Evolutionary conservation across 140 eudicot genomes (phyloP).

Genomic region (Cichorium intybus): DNA sequence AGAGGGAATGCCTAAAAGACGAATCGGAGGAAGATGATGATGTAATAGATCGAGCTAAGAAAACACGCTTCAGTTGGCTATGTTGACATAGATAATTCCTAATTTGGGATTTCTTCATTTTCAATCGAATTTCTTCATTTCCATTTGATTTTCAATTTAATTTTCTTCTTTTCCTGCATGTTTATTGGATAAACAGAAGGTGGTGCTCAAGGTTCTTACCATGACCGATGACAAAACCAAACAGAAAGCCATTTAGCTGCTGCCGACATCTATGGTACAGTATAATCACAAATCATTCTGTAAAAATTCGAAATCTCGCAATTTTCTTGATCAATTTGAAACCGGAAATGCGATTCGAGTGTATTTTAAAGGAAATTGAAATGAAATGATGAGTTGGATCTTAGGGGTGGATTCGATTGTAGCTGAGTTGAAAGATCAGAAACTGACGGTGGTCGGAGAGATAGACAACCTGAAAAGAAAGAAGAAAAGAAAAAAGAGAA

Average conservation of each 20-base stretch:
- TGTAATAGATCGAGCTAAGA: no score
- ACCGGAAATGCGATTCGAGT: not conserved
- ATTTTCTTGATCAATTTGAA: constrained; percentile 4
- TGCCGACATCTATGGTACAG: constrained; percentile 58
- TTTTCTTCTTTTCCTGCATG: constrained; percentile 5
- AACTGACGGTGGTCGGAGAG: constrained; percentile 63
- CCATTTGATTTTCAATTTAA: not conserved
- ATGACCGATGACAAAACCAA: constrained; percentile 67
- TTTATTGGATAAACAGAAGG: constrained; percentile 27
- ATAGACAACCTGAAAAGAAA: constrained; percentile 68
- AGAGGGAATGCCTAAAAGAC: no score
- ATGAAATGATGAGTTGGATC: not conserved
- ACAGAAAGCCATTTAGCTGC: constrained; percentile 70
- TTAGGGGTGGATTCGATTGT: constrained; percentile 64
- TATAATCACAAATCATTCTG: no score
- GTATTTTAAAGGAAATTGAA: not conserved
- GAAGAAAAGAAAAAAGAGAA: constrained; percentile 36
- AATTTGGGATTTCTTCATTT: constrained; percentile 11
- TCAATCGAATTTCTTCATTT: not conserved
- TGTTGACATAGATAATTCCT: no score
- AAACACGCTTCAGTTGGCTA: no score
- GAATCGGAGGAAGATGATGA: no score
- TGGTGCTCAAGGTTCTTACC: constrained; percentile 46
- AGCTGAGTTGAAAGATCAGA: constrained; percentile 68
- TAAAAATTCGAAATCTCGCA: not conserved